Base-by-base conservation (phyloP, 768 basidiomycete genomes). In the Amanita jacksonii region DNA sequence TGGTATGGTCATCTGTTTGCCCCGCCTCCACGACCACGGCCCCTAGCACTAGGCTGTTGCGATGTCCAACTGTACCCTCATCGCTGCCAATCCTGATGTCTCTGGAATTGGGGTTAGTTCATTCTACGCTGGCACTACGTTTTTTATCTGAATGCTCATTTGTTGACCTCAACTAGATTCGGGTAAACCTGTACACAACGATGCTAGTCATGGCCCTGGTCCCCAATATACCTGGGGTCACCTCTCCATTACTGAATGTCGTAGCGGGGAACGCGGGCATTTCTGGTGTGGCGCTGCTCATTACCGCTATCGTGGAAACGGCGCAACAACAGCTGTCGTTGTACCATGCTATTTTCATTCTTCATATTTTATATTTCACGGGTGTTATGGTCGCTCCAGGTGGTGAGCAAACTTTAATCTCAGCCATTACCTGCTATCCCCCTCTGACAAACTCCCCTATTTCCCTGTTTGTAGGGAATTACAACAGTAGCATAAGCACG, bases 261-360 rank as follows among this genome's bases (percentile, higher is more conserved):
- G 41, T 47, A 34, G 28, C 33, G 10, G 41, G 41, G 16, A 45
- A 48, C 27, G 50, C 46, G 10, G 41, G 47, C 9, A 45, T 51
- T 24, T 42, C 47, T 32, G 50, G 50, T 1, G 24, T 45, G 8
- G 47, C 50, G 4, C 27, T 51, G 15, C 42, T 51, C n/a, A 37
- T 51, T 10, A 51, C 50, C 25, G 50, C 50, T 6, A 41, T 51
- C 13, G 34, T 45, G 10, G 33, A 44, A 30, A 51, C 50, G 20
- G 43, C 33, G 20, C n/a, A 51, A 33, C 22, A 45, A 8, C 30
- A 45, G 16, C 39, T 51, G 10, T 44, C 50, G 38, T 39, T 51
- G 15, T 51, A 51, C 16, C 50, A 51, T 38, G 46, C 50, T 3
- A 51, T 51, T n/a, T 51, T 51, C 34, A 45, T 51, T 20, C 39